Conservation (phyloP, 2,329 filamentous ascomycete species). For the Fusarium algeriense region DNA sequence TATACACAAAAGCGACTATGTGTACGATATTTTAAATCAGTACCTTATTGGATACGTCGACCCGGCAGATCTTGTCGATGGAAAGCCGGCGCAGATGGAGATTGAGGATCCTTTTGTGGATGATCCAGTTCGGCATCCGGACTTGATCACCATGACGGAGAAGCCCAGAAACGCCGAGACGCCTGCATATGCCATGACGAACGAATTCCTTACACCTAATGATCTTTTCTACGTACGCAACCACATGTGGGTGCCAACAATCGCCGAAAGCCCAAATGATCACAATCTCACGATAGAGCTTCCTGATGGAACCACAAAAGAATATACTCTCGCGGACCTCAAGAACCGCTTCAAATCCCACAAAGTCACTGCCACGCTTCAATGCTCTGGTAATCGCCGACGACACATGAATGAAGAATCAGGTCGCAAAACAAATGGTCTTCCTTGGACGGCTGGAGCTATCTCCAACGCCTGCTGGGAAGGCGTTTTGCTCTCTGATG, state of each 20-base stretch:
- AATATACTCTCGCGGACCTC: slow-evolving; percentile 67
- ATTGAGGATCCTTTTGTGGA: slow-evolving; percentile 72
- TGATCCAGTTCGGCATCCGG: slow-evolving; percentile 65
- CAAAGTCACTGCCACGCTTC: slow-evolving; percentile 67
- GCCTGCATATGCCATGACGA: slow-evolving; percentile 60
- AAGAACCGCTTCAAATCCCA: slow-evolving; percentile 63
- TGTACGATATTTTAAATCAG: slow-evolving; percentile 73
- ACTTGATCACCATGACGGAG: slow-evolving; percentile 63
- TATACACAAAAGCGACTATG: slow-evolving; percentile 75
- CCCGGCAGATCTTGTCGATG: slow-evolving; percentile 68
- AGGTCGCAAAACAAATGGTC: slow-evolving; percentile 63
- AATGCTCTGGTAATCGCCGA: slow-evolving; percentile 72
- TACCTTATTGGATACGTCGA: slow-evolving; percentile 74
- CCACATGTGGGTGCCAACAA: slow-evolving; percentile 72
- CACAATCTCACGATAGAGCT: slow-evolving; percentile 67
- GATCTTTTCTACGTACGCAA: slow-evolving; percentile 71
- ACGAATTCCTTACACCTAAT: slow-evolving; percentile 66
- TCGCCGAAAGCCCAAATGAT: slow-evolving; percentile 53
- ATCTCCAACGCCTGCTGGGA: slow-evolving; percentile 72
- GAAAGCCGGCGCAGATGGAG: slow-evolving; percentile 62
- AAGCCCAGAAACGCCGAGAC: slow-evolving; percentile 74
- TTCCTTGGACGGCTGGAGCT: slow-evolving; percentile 70
- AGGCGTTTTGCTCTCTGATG: slow-evolving; percentile 66
- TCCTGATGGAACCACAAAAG: slow-evolving; percentile 63
- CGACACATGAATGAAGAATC: slow-evolving; percentile 67